A percentile compares a stretch with the other conserved stretches of the same genome.
phyloP scores from a whole-genome alignment of 2,329 filamentous ascomycete species.

The Fusarium buharicum region DNA sequence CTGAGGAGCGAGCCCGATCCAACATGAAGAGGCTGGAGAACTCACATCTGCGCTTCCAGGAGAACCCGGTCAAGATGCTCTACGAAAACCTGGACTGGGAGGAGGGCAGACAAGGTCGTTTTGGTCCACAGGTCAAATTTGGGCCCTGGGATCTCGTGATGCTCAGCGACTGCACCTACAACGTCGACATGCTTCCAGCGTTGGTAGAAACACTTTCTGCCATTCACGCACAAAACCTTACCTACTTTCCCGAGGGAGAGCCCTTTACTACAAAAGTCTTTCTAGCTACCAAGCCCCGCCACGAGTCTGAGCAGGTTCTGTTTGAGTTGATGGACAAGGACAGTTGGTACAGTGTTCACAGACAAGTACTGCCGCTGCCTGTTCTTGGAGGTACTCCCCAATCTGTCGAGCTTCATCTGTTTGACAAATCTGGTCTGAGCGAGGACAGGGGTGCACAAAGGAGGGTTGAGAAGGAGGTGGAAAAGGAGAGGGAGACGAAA shows the following conservation, averaged over 20 bases:
- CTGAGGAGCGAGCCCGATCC: slow-evolving; percentile 58
- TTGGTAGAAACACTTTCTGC: slow-evolving; percentile 64
- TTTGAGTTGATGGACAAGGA: slow-evolving; percentile 59
- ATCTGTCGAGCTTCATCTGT: slow-evolving; percentile 63
- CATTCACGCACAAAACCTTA: slow-evolving; percentile 55
- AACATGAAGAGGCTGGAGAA: slow-evolving; percentile 57
- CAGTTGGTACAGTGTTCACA: slow-evolving; percentile 58
- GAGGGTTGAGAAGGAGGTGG: slow-evolving; percentile 1
- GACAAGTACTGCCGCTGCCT: slow-evolving; percentile 57
- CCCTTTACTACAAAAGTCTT: slow-evolving; percentile 57
- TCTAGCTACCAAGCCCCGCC: slow-evolving; percentile 66
- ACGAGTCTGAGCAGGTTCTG: slow-evolving; percentile 61
- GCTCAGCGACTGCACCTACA: slow-evolving; percentile 71
- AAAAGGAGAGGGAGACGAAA: slow-evolving; percentile 3
- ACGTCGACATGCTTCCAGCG: slow-evolving; percentile 64
- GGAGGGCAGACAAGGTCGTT: slow-evolving; percentile 57
- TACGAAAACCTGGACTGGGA: slow-evolving; percentile 70
- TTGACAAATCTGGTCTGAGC: slow-evolving; percentile 52
- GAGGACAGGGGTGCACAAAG: slow-evolving; percentile 26
- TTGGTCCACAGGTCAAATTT: slow-evolving; percentile 55
- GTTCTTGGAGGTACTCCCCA: slow-evolving; percentile 58
- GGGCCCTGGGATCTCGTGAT: slow-evolving; percentile 63
- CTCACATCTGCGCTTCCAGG: slow-evolving; percentile 25
- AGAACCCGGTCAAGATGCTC: slow-evolving; percentile 46
- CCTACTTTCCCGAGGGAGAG: slow-evolving; percentile 29